Evolutionary conservation across 1,284 basidiomycete genomes (phyloP).

Genomic region (Marasmius oreades): DNA sequence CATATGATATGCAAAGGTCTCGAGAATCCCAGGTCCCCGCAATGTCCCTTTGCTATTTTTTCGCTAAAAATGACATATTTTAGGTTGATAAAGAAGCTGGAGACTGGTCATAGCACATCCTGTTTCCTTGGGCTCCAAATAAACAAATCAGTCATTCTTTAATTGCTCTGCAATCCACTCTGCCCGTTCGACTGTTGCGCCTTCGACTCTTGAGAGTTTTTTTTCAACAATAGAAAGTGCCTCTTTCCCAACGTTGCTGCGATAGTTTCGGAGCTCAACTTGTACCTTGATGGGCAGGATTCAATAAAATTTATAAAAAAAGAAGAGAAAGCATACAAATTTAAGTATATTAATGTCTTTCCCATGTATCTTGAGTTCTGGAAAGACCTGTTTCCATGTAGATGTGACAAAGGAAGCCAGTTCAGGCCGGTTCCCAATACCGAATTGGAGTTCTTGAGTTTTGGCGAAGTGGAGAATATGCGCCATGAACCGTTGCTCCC

Average conservation of each 20-base stretch:
- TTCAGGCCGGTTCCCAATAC: neutral
- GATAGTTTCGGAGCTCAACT: neutral
- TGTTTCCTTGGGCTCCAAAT: neutral
- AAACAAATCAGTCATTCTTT: neutral
- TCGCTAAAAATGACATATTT: neutral
- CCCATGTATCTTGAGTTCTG: neutral
- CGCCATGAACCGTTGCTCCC: neutral
- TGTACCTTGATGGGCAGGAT: neutral
- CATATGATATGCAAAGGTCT: neutral
- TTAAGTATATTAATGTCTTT: neutral
- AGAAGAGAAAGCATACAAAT: neutral
- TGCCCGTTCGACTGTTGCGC: neutral
- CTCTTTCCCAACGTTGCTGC: neutral
- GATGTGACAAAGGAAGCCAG: neutral
- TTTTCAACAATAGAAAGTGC: neutral
- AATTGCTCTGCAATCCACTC: neutral
- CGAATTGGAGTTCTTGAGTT: neutral
- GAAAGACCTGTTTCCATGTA: neutral
- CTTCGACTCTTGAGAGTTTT: neutral
- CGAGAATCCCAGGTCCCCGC: neutral
- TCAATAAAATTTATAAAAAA: too few relatives aligned
- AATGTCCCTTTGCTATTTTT: neutral
- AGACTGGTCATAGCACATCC: neutral
- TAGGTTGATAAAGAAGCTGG: neutral
- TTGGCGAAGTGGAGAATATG: neutral